A percentile compares a stretch with the other conserved stretches of the same genome.
Evolutionary conservation across 2,329 filamentous ascomycete genomes (phyloP).

Genomic region (Xenosphaeropsis pyriputrescens): DNA sequence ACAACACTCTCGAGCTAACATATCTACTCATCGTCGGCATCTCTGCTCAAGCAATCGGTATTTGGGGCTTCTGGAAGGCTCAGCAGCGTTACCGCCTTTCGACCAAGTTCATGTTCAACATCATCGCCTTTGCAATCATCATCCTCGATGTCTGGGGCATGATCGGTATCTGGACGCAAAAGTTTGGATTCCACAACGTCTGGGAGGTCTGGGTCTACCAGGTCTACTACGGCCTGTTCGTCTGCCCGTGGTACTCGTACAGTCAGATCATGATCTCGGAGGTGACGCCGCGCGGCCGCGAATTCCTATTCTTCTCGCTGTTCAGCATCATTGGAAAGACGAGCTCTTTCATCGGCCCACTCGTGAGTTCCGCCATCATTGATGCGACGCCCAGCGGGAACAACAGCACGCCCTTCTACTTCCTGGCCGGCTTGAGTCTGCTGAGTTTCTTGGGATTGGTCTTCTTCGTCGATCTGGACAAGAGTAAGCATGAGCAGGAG

Average conservation of each 20-base stretch:
- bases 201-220: slow-evolving; percentile 32
- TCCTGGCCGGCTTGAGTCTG: slow-evolving; percentile 42
- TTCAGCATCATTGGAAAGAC: slow-evolving; percentile 59
- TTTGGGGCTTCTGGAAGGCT: slow-evolving; percentile 44
- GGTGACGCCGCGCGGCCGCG: slow-evolving; percentile 51
- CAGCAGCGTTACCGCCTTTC: slow-evolving; percentile 43
- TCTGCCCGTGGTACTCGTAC: slow-evolving; percentile 59
- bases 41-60: slow-evolving; percentile 44
- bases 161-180: slow-evolving; percentile 29
- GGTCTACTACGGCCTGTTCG: slow-evolving; percentile 47
- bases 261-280: slow-evolving; percentile 58
- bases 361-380: slow-evolving; percentile 57
- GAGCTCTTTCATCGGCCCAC: slow-evolving; percentile 50
- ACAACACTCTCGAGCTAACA: slow-evolving; percentile 48
- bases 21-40: slow-evolving; percentile 55
- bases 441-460: slow-evolving; percentile 37
- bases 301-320: slow-evolving; percentile 56
- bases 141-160: slow-evolving; percentile 36
- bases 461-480: slow-evolving; percentile 42
- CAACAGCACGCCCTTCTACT: slow-evolving; percentile 50
- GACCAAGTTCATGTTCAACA: slow-evolving; percentile 57
- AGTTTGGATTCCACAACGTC: slow-evolving; percentile 27
- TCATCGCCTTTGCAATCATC: slow-evolving; percentile 44
- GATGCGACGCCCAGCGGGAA: slow-evolving; percentile 38
- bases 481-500: slow-evolving; percentile 43